A percentile compares a stretch with the other conserved stretches of the same genome.
Evolutionary conservation across 345 rosid species (phyloP).

Genomic region (rapeseed (Brassica napus)): Da-Ae NC_063442.1:26264001-26264500

Average conservation of each 20-base stretch:
- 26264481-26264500: neutral
- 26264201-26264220: slow-evolving; percentile 44
- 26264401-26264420: slow-evolving; percentile 10
- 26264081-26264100: slow-evolving; percentile 30
- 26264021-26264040: slow-evolving; percentile 75
- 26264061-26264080: slow-evolving; percentile 69
- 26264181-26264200: slow-evolving; percentile 26
- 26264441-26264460: slow-evolving; percentile 13
- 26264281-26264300: slow-evolving; percentile 36
- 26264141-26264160: slow-evolving; percentile 36
- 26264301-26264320: slow-evolving; percentile 27
- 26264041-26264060: slow-evolving; percentile 67
- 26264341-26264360: slow-evolving; percentile 35
- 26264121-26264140: slow-evolving; percentile 19
- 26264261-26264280: slow-evolving; percentile 36
- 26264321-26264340: slow-evolving; percentile 45
- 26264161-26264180: slow-evolving; percentile 31
- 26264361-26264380: slow-evolving; percentile 68
- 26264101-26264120: slow-evolving; percentile 18
- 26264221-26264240: slow-evolving; percentile 44
- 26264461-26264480: neutral
- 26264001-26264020: slow-evolving; percentile 72
- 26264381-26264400: slow-evolving; percentile 39
- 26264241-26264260: slow-evolving; percentile 37
- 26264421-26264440: no score